phyloP scores from a whole-genome alignment of 1,139 yeast species.

The Meyerozyma athensensis region DNA sequence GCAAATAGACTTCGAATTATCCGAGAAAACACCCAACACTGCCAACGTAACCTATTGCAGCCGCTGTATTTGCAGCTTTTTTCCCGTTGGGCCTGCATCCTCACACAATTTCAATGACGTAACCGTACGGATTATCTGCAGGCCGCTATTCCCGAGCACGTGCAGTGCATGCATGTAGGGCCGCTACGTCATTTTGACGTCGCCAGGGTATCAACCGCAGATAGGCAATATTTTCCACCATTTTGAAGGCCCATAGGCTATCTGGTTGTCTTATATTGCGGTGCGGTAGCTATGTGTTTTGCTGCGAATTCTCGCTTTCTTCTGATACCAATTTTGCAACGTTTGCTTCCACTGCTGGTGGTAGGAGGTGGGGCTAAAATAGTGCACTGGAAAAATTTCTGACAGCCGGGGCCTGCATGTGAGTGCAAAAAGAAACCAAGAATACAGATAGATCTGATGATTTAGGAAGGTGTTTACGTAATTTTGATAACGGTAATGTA shows the following conservation, averaged over 20 bases:
- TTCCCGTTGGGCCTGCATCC: not conserved
- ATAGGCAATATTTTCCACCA: not conserved
- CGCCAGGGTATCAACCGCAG: not conserved
- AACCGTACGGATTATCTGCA: conserved; percentile 1
- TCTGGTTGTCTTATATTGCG: not conserved
- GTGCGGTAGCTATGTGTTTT: not conserved
- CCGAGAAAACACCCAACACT: too few relatives aligned
- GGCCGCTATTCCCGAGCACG: conserved; percentile 1
- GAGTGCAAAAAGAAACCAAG: not conserved
- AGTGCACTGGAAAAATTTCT: conserved; percentile 2
- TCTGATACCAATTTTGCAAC: not conserved
- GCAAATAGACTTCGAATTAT: too few relatives aligned
- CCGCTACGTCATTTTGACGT: conserved; percentile 4
- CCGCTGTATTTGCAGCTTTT: not conserved
- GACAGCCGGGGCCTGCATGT: not conserved
- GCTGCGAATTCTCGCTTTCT: not conserved
- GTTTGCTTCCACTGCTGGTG: not conserved
- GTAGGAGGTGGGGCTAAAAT: conserved; percentile 1
- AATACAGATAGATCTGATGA: not conserved
- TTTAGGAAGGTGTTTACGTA: not conserved
- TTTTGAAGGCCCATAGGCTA: not conserved
- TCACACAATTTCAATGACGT: not conserved
- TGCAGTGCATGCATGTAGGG: not conserved
- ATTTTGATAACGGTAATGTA: conserved; percentile 2
- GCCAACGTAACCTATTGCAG: too few relatives aligned